phyloP scores from a whole-genome alignment of 2,329 filamentous ascomycete genomes.

The Cladorrhinum sp. region DNA sequence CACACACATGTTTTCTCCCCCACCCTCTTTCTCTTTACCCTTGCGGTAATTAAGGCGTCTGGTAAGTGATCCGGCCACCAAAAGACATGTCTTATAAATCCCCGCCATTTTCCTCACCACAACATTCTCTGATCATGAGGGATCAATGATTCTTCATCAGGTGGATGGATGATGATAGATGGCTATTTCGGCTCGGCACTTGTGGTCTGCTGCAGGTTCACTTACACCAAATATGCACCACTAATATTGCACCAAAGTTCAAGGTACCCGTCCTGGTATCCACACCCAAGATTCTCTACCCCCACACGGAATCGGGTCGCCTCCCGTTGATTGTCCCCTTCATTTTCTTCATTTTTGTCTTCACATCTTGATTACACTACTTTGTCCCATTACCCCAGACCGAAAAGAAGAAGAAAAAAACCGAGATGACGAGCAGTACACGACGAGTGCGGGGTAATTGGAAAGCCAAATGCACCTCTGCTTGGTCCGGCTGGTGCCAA shows the following conservation, averaged over 20 bases:
- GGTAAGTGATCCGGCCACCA: neutral
- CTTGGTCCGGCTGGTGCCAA: constrained; percentile 29
- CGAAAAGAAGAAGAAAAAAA: neutral
- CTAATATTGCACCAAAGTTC: neutral
- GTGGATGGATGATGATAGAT: neutral
- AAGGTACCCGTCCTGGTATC: neutral
- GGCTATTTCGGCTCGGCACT: constrained; percentile 2
- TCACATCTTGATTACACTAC: neutral
- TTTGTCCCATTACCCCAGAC: no score
- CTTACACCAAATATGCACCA: constrained; percentile 8
- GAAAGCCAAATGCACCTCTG: constrained; percentile 12
- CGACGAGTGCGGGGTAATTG: neutral
- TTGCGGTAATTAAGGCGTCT: neutral
- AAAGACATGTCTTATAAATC: neutral
- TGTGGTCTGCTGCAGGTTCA: constrained; percentile 2
- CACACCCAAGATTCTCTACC: neutral
- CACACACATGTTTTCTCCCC: neutral
- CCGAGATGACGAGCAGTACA: neutral
- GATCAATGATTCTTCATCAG: neutral
- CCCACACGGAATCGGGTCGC: neutral
- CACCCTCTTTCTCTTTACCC: neutral
- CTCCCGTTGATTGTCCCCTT: neutral
- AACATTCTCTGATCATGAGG: neutral
- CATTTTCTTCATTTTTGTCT: neutral
- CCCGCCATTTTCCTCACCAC: neutral